Conservation (phyloP, 805 yeast species). For the Saccharomycopsis selenospora region DNA sequence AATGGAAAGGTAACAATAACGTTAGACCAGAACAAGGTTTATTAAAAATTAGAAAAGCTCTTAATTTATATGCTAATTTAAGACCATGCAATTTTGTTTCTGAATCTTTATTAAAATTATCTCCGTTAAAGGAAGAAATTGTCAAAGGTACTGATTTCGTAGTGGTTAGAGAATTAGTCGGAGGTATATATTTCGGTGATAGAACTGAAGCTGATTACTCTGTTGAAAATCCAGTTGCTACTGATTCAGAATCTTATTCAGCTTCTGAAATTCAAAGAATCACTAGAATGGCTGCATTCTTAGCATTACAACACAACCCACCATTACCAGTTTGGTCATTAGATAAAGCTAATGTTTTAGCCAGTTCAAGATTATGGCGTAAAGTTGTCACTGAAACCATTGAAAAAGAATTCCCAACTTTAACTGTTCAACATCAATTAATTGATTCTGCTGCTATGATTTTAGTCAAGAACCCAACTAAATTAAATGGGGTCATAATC, state of each 20-base stretch:
- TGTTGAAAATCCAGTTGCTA: conserved; percentile 52
- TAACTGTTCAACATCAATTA: conserved; percentile 84
- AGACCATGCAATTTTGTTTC: conserved; percentile 94
- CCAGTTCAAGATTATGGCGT: conserved; percentile 95
- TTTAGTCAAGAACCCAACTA: conserved; percentile 82
- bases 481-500: conserved; percentile 84
- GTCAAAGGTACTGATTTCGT: conserved; percentile 88
- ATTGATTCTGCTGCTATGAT: conserved; percentile 99
- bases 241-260: conserved; percentile 89
- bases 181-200: conserved; percentile 97
- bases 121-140: conserved; percentile 79
- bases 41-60: conserved; percentile 87
- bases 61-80: conserved; percentile 89
- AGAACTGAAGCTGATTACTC: conserved; percentile 86
- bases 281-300: conserved; percentile 96
- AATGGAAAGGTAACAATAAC: conserved; percentile 61
- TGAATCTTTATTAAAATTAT: conserved; percentile 73
- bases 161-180: conserved; percentile 94
- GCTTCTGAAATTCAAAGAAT: conserved; percentile 92
- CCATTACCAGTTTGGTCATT: conserved; percentile 94
- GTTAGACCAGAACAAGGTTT: conserved; percentile 98
- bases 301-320: conserved; percentile 89
- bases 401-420: conserved; percentile 81
- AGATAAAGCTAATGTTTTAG: conserved; percentile 96
- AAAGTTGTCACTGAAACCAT: conserved; percentile 83